These are phyloP conservation scores for Paracamarosporium sp. DNA, from an alignment of 2,329 filamentous ascomycete genomes.

Conservation along the genomic window DNA sequence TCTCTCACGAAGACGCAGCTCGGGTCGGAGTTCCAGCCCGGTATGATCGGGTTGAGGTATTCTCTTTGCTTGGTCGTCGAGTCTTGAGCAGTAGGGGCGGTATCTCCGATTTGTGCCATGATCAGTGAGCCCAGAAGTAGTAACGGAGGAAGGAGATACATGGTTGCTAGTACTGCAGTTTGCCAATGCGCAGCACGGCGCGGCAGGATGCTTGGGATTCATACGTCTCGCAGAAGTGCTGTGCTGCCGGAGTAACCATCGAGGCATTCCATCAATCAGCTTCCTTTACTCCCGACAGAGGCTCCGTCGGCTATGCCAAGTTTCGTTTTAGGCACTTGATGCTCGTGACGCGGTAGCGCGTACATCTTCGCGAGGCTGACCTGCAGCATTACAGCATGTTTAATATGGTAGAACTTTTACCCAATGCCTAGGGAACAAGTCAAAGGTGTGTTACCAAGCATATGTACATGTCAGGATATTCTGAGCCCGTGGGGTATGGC, in stretches of 20 bases:
- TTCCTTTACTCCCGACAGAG: background rate
- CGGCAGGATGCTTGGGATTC: background rate
- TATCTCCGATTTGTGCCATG: background rate
- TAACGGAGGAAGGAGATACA: background rate
- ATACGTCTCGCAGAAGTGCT: background rate
- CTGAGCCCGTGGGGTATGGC: too few relatives aligned
- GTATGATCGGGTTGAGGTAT: conserved; percentile 52
- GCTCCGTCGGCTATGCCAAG: background rate
- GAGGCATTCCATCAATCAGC: background rate
- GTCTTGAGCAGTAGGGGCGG: background rate
- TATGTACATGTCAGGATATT: too few relatives aligned
- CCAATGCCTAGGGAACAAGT: too few relatives aligned
- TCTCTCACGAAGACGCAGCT: conserved; percentile 51
- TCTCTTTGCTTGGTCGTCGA: background rate
- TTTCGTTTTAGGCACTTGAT: too few relatives aligned
- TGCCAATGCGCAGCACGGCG: background rate
- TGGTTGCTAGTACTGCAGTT: background rate
- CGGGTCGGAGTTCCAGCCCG: conserved; percentile 56
- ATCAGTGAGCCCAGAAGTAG: background rate
- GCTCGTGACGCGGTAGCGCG: too few relatives aligned
- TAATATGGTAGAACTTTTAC: too few relatives aligned
- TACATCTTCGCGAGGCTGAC: too few relatives aligned
- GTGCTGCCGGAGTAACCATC: background rate
- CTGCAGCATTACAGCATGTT: too few relatives aligned
- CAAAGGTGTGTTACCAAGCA: too few relatives aligned